A percentile compares a stretch with the other conserved stretches of the same genome.
These are phyloP conservation scores for Austroboletus rostrupii DNA, from an alignment of 1,284 basidiomycete genomes.

Conservation along the genomic window DNA sequence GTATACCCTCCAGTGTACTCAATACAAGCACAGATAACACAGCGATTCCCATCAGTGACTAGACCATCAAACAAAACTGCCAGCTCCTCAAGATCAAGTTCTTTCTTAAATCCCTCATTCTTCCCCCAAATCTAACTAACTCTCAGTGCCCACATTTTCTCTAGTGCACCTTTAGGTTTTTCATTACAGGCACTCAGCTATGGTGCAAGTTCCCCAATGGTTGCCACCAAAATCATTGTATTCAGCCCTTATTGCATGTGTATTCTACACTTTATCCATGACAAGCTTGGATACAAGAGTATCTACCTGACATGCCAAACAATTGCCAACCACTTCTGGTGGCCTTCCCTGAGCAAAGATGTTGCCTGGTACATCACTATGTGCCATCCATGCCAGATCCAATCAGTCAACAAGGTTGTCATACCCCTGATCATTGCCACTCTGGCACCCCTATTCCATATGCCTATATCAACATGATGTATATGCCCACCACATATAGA, in stretches of 20 bases:
- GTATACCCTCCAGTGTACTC: background rate
- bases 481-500: background rate
- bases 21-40: too few relatives aligned
- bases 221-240: background rate
- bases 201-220: background rate
- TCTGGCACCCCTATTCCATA: slow-evolving; percentile 12
- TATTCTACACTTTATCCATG: background rate
- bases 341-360: background rate
- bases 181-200: background rate
- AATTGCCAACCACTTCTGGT: slow-evolving; percentile 1
- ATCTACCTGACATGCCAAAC: background rate
- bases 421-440: slow-evolving; percentile 9
- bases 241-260: background rate
- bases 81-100: too few relatives aligned
- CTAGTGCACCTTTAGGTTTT: background rate
- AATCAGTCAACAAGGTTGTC: background rate
- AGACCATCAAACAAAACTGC: too few relatives aligned
- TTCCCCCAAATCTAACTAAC: background rate
- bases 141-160: background rate
- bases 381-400: slow-evolving; percentile 5
- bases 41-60: too few relatives aligned
- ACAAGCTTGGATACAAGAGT: background rate
- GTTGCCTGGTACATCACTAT: slow-evolving; percentile 2
- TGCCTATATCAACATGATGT: background rate
- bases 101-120: too few relatives aligned